phyloP scores from a whole-genome alignment of 129 eudicot species.

The Flaveria robusta region DNA sequence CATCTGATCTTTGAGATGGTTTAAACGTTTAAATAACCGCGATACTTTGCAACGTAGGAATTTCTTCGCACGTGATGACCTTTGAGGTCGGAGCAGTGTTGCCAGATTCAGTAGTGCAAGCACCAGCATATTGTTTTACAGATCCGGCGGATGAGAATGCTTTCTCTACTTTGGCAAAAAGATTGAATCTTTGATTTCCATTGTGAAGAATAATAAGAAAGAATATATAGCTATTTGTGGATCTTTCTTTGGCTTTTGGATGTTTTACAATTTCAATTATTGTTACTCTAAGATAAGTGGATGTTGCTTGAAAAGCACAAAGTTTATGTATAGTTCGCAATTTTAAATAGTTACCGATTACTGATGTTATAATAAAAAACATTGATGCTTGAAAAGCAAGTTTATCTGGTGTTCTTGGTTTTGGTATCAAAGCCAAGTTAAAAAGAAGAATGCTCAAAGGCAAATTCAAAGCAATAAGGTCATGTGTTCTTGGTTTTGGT shows the following conservation, averaged over 20 bases:
- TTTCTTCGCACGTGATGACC: constrained; percentile 44
- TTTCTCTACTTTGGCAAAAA: neutral
- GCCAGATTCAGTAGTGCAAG: constrained; percentile 40
- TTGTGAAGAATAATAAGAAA: neutral
- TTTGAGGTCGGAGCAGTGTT: constrained; percentile 42
- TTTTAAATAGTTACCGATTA: too few species aligned
- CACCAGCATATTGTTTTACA: constrained; percentile 39
- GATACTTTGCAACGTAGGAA: constrained; percentile 25
- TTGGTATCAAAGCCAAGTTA: too few species aligned
- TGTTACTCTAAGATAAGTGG: too few species aligned
- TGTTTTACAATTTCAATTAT: neutral
- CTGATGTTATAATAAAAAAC: too few species aligned
- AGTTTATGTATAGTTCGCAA: too few species aligned
- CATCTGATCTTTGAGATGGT: too few species aligned
- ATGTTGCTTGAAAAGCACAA: too few species aligned
- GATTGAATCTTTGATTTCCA: neutral
- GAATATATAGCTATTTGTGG: neutral
- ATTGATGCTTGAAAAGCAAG: too few species aligned
- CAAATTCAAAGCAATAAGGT: too few species aligned
- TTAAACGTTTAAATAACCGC: neutral
- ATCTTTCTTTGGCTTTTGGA: neutral
- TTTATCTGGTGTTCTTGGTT: too few species aligned
- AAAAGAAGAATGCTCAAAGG: too few species aligned
- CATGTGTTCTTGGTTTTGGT: too few species aligned
- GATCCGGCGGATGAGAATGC: neutral